Base-by-base conservation (phyloP, 1,284 basidiomycete genomes). In the Psilocybe mexicana region DNA sequence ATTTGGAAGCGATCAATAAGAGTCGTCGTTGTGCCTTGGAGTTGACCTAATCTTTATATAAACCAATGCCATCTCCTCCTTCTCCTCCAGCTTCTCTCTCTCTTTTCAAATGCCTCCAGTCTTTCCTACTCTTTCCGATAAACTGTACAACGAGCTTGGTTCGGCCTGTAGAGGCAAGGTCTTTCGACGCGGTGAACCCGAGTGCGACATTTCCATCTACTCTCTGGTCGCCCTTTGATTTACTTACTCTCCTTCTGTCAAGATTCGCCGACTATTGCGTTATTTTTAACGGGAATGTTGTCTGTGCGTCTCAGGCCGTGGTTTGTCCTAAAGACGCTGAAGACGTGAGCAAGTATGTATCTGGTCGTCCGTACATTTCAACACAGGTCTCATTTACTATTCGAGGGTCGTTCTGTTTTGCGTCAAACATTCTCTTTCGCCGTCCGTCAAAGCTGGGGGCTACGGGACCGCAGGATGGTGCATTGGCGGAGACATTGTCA, bases 391-490 rank as follows among this genome's bases (percentile, higher is more conserved):
- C 58, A 55, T n/a, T 25, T 53, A n/a, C 54, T 30, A 18, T 61
- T 54, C 10, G 60, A 92, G 90, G 62, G 77, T 84, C 58, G 72
- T 94, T 58, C 65, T 80, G 12, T 92, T 94, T 71, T 94, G 93
- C 68, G 70, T 68, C 18, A 80, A 83, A 53, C 79, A 94, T 65
- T 70, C 71, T 0, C 74, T 95, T 2, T 86, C 87, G n/a, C 82
- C 88, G 4, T 93, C 91, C n/a, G 79, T 94, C 66, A 93, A 92
- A 70, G 89, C 92, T 0, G 93, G 93, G 14, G 93, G 94, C 0
- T 94, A 90, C 69, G 93, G 92, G 6, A 94, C 91, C 2, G 92
- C 88, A 8, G 93, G 94, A 2, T 94, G 92, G 90, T 84, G 91
- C 11, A 84, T 95, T 53, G 86, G 86, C 35, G 93, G 93, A 43